phyloP scores from a whole-genome alignment of 2,329 filamentous ascomycete species.

The Colletotrichum navitas region DNA sequence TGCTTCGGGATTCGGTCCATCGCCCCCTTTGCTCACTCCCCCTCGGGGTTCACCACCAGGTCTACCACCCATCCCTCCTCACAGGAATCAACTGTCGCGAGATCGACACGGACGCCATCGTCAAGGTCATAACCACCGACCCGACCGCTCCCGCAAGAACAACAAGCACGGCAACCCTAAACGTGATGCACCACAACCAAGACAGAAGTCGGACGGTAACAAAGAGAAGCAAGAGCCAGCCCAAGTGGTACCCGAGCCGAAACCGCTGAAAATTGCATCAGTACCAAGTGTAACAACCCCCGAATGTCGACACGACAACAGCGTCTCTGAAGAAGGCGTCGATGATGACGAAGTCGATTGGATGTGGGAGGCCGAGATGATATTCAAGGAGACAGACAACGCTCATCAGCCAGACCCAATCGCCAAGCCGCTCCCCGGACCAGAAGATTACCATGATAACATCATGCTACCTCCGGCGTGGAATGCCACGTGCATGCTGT shows the following conservation, averaged over 20 bases:
- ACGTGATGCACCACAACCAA: slow-evolving; percentile 26
- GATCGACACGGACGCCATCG: slow-evolving; percentile 51
- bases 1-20: slow-evolving; percentile 21
- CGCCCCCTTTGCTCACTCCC: slow-evolving; percentile 18
- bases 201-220: slow-evolving; percentile 10
- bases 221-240: slow-evolving; percentile 15
- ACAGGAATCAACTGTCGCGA: slow-evolving; percentile 48
- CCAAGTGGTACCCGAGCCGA: slow-evolving; percentile 11
- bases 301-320: slow-evolving; percentile 6
- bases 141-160: slow-evolving; percentile 44
- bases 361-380: slow-evolving; percentile 54
- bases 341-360: slow-evolving; percentile 50
- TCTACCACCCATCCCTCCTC: slow-evolving; percentile 27
- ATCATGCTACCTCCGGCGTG: slow-evolving; percentile 60
- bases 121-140: slow-evolving; percentile 48
- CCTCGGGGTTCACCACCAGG: slow-evolving; percentile 13
- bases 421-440: slow-evolving; percentile 56
- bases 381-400: slow-evolving; percentile 54
- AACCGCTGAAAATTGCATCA: slow-evolving; percentile 3
- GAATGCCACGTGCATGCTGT: slow-evolving; percentile 58
- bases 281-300: slow-evolving; percentile 19
- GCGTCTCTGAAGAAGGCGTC: slow-evolving; percentile 20
- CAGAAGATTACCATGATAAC: slow-evolving; percentile 57
- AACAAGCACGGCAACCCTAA: slow-evolving; percentile 46
- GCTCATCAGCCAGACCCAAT: slow-evolving; percentile 59